phyloP scores from a whole-genome alignment of 805 yeast genomes.

The Pichia thaimueangensis region DNA sequence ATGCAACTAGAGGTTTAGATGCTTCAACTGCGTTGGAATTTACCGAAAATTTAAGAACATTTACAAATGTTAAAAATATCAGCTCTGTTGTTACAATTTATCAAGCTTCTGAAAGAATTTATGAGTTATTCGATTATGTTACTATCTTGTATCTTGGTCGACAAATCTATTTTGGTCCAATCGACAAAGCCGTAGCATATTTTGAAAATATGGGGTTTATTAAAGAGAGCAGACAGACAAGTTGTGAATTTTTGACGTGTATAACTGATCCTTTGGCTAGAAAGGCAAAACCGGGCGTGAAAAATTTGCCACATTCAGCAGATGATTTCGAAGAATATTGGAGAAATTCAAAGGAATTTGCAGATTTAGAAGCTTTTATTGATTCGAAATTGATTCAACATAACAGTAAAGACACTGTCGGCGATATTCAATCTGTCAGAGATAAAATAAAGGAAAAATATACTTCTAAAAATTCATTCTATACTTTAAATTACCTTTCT shows the following conservation, averaged over 20 bases:
- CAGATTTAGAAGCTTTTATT: constrained; percentile 29
- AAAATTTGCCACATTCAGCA: constrained; percentile 49
- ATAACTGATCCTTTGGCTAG: constrained; percentile 63
- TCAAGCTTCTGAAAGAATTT: constrained; percentile 63
- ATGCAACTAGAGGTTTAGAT: constrained; percentile 66
- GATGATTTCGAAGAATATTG: constrained; percentile 55
- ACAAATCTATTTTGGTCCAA: constrained; percentile 56
- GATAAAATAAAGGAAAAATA: constrained; percentile 32
- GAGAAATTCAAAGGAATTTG: constrained; percentile 50
- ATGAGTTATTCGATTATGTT: constrained; percentile 55
- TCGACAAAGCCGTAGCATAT: constrained; percentile 44
- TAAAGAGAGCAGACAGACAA: constrained; percentile 58
- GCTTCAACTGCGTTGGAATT: constrained; percentile 66
- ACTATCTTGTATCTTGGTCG: constrained; percentile 53
- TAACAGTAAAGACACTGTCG: constrained; percentile 30
- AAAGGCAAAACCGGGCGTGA: constrained; percentile 40
- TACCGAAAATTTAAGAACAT: constrained; percentile 51
- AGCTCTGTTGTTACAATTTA: constrained; percentile 62
- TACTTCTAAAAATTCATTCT: constrained; percentile 34
- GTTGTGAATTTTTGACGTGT: constrained; percentile 62
- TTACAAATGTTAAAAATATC: constrained; percentile 48
- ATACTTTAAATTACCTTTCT: constrained; percentile 36
- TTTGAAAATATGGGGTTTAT: constrained; percentile 57
- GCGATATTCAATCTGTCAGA: constrained; percentile 26
- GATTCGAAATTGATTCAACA: constrained; percentile 30